A percentile compares a stretch with the other conserved stretches of the same genome.
Conservation (phyloP, 352 stramenopile genomes). For the Elongisporangium prolatum region DNA sequence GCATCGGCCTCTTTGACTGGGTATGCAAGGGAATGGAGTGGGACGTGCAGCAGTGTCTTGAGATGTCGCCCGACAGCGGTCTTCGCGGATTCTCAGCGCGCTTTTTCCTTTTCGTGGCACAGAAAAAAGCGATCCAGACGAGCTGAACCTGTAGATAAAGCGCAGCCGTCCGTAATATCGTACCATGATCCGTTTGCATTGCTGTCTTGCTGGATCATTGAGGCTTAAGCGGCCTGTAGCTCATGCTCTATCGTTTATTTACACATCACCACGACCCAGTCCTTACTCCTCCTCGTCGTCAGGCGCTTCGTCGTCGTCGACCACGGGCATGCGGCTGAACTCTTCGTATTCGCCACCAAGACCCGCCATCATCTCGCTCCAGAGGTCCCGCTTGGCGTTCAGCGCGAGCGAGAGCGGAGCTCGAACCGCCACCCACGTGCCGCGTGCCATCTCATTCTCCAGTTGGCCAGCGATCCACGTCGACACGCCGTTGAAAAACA, state of each 20-base stretch:
- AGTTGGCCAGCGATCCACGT: slow-evolving; percentile 68
- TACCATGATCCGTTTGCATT: no score
- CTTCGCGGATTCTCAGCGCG: slow-evolving; percentile 29
- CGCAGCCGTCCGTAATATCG: no score
- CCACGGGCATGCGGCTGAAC: slow-evolving; percentile 60
- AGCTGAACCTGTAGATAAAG: neutral
- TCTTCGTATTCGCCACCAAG: slow-evolving; percentile 71
- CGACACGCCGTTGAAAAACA: slow-evolving; percentile 77
- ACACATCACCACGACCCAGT: neutral
- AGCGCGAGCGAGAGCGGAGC: slow-evolving; percentile 67
- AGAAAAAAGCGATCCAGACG: slow-evolving; percentile 27
- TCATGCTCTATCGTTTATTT: neutral
- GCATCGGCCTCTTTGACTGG: slow-evolving; percentile 51
- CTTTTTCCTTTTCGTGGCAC: slow-evolving; percentile 48
- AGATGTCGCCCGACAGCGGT: slow-evolving; percentile 33
- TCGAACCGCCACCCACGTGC: slow-evolving; percentile 72
- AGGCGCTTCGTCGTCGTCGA: slow-evolving; percentile 29
- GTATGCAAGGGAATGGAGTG: slow-evolving; percentile 26
- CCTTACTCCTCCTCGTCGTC: neutral
- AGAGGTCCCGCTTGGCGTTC: slow-evolving; percentile 59
- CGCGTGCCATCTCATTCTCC: slow-evolving; percentile 60
- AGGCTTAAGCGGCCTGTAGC: neutral
- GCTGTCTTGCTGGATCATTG: neutral
- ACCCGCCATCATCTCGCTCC: slow-evolving; percentile 57
- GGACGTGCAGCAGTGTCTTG: slow-evolving; percentile 47